phyloP scores from a whole-genome alignment of 306 rosid genomes.

The Acmispon strigosus region DNA sequence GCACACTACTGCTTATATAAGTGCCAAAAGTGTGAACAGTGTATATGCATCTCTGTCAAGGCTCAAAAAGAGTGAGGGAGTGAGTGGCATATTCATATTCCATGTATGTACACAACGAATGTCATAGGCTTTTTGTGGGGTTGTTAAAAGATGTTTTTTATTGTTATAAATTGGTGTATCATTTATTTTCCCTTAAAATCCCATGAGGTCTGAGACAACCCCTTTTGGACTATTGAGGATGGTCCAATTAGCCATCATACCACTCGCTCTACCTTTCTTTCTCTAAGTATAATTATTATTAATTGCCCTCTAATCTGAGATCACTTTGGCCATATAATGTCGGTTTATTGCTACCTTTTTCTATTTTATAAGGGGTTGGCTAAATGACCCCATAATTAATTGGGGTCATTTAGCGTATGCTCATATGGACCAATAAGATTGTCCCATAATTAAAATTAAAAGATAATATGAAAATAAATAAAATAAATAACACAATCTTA shows the following conservation, averaged over 20 bases:
- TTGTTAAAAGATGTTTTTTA: slow-evolving; percentile 28
- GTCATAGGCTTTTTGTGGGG: slow-evolving; percentile 31
- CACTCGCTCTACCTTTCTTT: background rate
- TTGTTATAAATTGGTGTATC: slow-evolving; percentile 12
- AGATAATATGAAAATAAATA: too few relatives aligned
- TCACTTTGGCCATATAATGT: slow-evolving; percentile 22
- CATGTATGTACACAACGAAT: slow-evolving; percentile 12
- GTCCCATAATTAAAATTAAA: too few relatives aligned
- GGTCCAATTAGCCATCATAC: slow-evolving; percentile 12
- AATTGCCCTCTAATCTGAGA: slow-evolving; percentile 5
- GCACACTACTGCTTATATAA: background rate
- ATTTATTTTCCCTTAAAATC: background rate
- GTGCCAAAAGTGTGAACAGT: background rate
- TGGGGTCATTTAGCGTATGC: too few relatives aligned
- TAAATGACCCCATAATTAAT: too few relatives aligned
- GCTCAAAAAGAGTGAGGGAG: background rate
- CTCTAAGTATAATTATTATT: slow-evolving; percentile 7
- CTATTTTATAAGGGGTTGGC: slow-evolving; percentile 3
- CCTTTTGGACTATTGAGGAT: slow-evolving; percentile 19
- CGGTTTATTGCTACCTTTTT: background rate
- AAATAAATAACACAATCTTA: too few relatives aligned
- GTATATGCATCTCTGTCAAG: slow-evolving; percentile 4
- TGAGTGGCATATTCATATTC: slow-evolving; percentile 27
- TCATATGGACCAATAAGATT: too few relatives aligned
- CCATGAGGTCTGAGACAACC: background rate